Conservation (phyloP, 148 eudicot genomes). For the Nepenthes gracilis region DNA sequence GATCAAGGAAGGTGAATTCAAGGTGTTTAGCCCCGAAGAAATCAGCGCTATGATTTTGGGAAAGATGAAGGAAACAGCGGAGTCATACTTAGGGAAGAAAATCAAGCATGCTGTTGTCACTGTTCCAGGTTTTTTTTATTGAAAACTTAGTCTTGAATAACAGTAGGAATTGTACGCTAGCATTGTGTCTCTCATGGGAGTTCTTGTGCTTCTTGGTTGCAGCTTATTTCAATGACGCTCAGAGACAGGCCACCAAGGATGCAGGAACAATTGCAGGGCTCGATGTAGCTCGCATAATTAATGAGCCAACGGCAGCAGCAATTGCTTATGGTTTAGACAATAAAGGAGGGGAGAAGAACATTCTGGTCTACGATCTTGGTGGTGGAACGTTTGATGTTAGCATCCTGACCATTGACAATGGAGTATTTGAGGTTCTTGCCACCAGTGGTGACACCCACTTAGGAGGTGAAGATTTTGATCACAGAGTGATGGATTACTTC, state of each 20-base stretch:
- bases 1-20: constrained; percentile 29
- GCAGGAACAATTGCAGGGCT: constrained; percentile 41
- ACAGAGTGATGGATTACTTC: constrained; percentile 41
- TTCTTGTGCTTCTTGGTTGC: neutral
- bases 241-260: constrained; percentile 46
- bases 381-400: constrained; percentile 48
- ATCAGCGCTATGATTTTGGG: constrained; percentile 44
- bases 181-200: too few relatives aligned
- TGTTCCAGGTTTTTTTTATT: constrained; percentile 25
- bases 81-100: constrained; percentile 27
- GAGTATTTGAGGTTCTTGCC: constrained; percentile 41
- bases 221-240: constrained; percentile 48
- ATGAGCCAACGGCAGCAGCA: constrained; percentile 45
- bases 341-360: constrained; percentile 30
- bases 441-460: constrained; percentile 52
- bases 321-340: constrained; percentile 39
- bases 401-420: constrained; percentile 28
- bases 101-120: constrained; percentile 37
- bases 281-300: constrained; percentile 33
- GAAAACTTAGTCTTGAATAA: neutral
- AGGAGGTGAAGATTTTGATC: constrained; percentile 50
- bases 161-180: too few relatives aligned
- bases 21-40: constrained; percentile 49
- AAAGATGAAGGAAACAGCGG: constrained; percentile 50
- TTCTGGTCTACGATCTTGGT: constrained; percentile 44